Conservation (phyloP, 2,329 filamentous ascomycete species). For the Nemania abortiva region DNA sequence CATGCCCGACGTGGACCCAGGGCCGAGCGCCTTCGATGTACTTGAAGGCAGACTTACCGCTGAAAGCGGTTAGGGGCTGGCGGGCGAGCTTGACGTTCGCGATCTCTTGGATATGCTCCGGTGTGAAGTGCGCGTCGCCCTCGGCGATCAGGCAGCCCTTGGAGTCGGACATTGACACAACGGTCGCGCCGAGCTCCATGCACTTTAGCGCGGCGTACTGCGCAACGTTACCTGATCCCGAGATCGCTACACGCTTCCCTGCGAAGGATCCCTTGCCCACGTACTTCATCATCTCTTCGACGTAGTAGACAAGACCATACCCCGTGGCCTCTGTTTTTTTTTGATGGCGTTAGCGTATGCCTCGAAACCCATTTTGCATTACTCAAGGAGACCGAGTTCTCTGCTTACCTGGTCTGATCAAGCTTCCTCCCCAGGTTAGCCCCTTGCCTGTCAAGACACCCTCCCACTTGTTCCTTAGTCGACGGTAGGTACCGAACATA, state of each 20-base stretch:
- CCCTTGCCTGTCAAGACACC: constrained; percentile 98
- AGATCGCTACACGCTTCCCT: constrained; percentile 95
- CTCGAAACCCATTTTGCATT: neutral
- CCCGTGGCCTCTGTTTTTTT: constrained; percentile 83
- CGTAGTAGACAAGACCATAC: constrained; percentile 96
- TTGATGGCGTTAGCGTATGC: constrained; percentile 20
- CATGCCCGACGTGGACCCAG: constrained; percentile 88
- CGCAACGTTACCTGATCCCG: constrained; percentile 96
- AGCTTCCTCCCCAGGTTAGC: constrained; percentile 87
- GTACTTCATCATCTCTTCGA: constrained; percentile 94
- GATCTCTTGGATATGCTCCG: constrained; percentile 83
- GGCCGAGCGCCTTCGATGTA: constrained; percentile 90
- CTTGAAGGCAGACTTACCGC: constrained; percentile 73
- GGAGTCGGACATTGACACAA: constrained; percentile 94
- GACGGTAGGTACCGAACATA: constrained; percentile 94
- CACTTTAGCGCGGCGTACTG: constrained; percentile 97
- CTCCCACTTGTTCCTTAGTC: constrained; percentile 90
- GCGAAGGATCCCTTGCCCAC: constrained; percentile 86
- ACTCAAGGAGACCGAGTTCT: neutral
- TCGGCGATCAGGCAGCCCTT: constrained; percentile 84
- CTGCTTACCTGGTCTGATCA: constrained; percentile 81
- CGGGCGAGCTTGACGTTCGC: constrained; percentile 88
- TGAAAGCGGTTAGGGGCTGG: constrained; percentile 81
- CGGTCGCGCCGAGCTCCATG: constrained; percentile 93
- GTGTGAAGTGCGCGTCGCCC: constrained; percentile 77